A percentile compares a stretch with the other conserved stretches of the same genome.
These are phyloP conservation scores for Wallacemonas rigidus DNA, from an alignment of 208 protist genomes.

Conservation along the genomic window DNA sequence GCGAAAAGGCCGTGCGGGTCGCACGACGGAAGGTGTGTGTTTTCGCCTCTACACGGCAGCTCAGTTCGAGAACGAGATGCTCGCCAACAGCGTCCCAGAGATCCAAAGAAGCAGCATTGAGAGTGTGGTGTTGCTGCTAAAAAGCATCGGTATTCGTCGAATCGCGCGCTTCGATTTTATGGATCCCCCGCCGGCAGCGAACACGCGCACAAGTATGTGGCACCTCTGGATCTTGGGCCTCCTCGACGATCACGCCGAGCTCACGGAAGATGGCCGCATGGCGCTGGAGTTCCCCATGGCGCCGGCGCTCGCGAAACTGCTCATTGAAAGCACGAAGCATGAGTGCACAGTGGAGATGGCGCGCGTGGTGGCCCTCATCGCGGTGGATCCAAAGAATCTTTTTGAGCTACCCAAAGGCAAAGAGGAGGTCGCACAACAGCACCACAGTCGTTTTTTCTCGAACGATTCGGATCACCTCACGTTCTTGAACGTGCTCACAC, in stretches of 20 bases:
- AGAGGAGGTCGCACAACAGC: slow-evolving; percentile 81
- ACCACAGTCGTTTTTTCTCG: slow-evolving; percentile 95
- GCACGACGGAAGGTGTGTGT: slow-evolving; percentile 95
- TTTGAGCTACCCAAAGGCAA: slow-evolving; percentile 94
- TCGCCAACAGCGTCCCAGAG: slow-evolving; percentile 94
- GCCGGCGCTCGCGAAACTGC: slow-evolving; percentile 96
- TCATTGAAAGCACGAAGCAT: slow-evolving; percentile 80
- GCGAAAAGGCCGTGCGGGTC: slow-evolving; percentile 96
- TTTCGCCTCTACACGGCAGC: slow-evolving; percentile 98
- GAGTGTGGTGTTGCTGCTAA: slow-evolving; percentile 93
- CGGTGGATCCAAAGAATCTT: slow-evolving; percentile 92
- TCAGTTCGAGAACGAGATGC: slow-evolving; percentile 96
- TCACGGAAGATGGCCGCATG: slow-evolving; percentile 95
- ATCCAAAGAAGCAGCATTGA: slow-evolving; percentile 98
- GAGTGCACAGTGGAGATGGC: slow-evolving; percentile 91
- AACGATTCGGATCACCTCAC: slow-evolving; percentile 99
- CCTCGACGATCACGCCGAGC: slow-evolving; percentile 93
- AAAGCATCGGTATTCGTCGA: slow-evolving; percentile 95
- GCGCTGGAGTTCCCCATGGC: slow-evolving; percentile 99
- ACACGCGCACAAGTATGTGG: slow-evolving; percentile 94
- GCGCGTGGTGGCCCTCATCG: slow-evolving; percentile 97
- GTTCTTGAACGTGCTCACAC: slow-evolving; percentile 98
- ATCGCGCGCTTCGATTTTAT: slow-evolving; percentile 99
- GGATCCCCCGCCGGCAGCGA: slow-evolving; percentile 97
- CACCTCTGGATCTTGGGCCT: slow-evolving; percentile 99